Evolutionary conservation across 2,329 filamentous ascomycete genomes (phyloP), one percentile per base, ranked within the genome.

Genomic region (Nemania sp.): DNA sequence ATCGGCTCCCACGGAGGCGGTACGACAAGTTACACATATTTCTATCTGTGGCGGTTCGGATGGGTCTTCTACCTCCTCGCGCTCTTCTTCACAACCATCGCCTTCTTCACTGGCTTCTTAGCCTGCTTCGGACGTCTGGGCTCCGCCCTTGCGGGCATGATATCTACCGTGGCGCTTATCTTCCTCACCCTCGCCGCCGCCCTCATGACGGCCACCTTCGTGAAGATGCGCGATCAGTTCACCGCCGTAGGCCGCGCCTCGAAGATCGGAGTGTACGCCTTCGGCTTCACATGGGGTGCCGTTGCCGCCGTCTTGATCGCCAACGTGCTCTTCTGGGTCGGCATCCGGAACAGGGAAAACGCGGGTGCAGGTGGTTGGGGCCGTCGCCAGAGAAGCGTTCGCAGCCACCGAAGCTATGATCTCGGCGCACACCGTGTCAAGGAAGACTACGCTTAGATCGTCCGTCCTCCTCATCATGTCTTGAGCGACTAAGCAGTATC

Each of bases 51-150:
- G 79, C 87, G 94, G 42, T 97, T 97, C 80, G 90, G 91, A 75
- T 98, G 94, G 85, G 91, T 93, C 39, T 95, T 97, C 77, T 90
- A 90, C 79, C 80, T 98, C 58, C 88, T 98, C 67, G 86, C 87
- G 17, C 84, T 97, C 39, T 87, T 97, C 81, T 95, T 96, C 75
- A 85, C 85, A 64, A 81, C 85, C 49, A 57, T 86, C 25, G 85
- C 89, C 63, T 86, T 93, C 72, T 83, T 92, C 75, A 77, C 82
- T 11, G 85, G 87, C 65, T 81, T 92, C 63, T 76, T 92, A 15
- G 88, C 90, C 15, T 87, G 89, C 71, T 90, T 82, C 76, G 87
- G 87, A 35, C 86, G 90, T 57, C 80, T 92, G 1, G 90, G 88
- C 47, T 84, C 89, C 7, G 88, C 86, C 48, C 74, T 93, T 43